Base-by-base conservation (phyloP, 805 yeast genomes). In the Candida taoyuanica region DNA sequence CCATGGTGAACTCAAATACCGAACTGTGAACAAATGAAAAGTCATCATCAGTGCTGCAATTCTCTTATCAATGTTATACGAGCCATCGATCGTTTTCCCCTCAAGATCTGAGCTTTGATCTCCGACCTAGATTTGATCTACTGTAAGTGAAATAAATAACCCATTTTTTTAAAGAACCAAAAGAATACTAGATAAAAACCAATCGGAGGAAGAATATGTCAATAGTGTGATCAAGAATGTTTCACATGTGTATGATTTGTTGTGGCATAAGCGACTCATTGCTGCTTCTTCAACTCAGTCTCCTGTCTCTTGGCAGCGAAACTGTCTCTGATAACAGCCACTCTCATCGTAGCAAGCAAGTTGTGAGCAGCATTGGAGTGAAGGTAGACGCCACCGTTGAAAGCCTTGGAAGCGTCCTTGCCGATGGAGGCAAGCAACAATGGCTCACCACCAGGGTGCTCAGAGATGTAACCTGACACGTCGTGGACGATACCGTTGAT, bases 361-460 rank as follows among this genome's bases (percentile, higher is more conserved):
- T 85, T 85, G 60, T 82, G 88, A 24, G 93, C 94, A 47, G 94
- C 93, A 52, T 84, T 85, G 8, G 91, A 81, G 59, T 85, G 94
- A 8, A 84, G 78, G 55, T 85, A 85, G 20, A 85, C 93, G 58
- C 86, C 89, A 58, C 94, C 94, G 58, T 81, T 81, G 70, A 85
- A 85, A 1, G 89, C 93, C 58, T 73, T 74, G n/a, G 91, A 81
- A 18, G 91, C 91, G 60, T 85, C 93, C 60, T 82, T 84, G 53
- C 91, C 89, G 43, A 74, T 63, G 3, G 89, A 78, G 26, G 88
- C 78, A 52, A 74, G 69, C 35, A 85, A 62, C 47, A 85, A 67
- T 35, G 86, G 78, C 55, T 74, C 78, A 50, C 94, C 94, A 72
- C 94, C 94, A 50, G 94, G 94, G 58, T 85, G 94, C 54, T 81